Conservation (phyloP, 192 early-diverging fungal species). For the Dispira simplex region DNA sequence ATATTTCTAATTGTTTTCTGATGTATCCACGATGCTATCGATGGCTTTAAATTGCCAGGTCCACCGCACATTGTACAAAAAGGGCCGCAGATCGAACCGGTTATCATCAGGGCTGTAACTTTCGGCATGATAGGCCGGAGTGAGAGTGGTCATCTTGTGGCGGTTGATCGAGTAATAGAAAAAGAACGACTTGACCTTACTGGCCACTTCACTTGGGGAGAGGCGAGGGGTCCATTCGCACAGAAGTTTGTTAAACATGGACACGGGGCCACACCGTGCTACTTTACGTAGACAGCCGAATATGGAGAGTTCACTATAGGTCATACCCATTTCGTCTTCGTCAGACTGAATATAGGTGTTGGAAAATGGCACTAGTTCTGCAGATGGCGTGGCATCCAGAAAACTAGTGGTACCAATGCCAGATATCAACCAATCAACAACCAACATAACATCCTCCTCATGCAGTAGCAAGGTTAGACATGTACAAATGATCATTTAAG, state of each 20-base stretch:
- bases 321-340: constrained; percentile 98
- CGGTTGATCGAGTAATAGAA: constrained; percentile 95
- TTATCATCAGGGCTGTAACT: constrained; percentile 96
- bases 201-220: constrained; percentile 45
- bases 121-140: constrained; percentile 90
- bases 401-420: constrained; percentile 31
- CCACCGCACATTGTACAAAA: constrained; percentile 89
- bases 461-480: constrained; percentile 6
- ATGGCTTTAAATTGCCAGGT: constrained; percentile 83
- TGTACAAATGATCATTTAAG: neutral
- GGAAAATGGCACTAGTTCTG: constrained; percentile 90
- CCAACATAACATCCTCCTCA: neutral
- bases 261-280: constrained; percentile 73
- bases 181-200: constrained; percentile 92
- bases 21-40: constrained; percentile 38
- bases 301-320: constrained; percentile 79
- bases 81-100: constrained; percentile 90
- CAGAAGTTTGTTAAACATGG: constrained; percentile 85
- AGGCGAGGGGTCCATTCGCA: constrained; percentile 49
- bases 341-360: constrained; percentile 70
- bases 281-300: constrained; percentile 89
- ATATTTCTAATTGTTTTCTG: constrained; percentile 19
- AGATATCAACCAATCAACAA: neutral
- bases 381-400: constrained; percentile 76
- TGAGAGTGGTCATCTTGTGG: constrained; percentile 96